Evolutionary conservation across 1,284 basidiomycete genomes (phyloP), one percentile per base, ranked within the genome.

Genomic region (Ganoderma leucocontextum): DNA sequence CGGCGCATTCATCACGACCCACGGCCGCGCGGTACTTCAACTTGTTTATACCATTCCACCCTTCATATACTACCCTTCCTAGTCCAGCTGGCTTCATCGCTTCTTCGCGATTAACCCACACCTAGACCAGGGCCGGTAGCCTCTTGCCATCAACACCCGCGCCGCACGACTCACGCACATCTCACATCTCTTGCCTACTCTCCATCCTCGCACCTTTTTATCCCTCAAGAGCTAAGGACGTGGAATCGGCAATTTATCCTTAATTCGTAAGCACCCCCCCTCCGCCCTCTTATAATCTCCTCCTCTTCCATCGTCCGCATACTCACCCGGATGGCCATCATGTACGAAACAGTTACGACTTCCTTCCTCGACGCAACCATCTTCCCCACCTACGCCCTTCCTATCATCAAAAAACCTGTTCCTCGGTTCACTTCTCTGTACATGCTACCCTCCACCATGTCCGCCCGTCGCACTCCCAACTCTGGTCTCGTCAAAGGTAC

Each of bases 41-140:
- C 75, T 79, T 88, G 86, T 88, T 88, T 89, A 89, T 89, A 88
- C 85, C 83, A 84, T 88, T 87, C 84, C 83, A 82, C 80, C 76
- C 69, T 76, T 79, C 79, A 77, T 77, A 75, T 78, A 73, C 74
- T 82, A 80, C 80, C 81, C 78, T 78, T 78, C 79, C 79, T 78
- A 63, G 73, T 76, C 75, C 77, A 49, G 49, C 70, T 65, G 67
- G 65, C 64, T 68, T 64, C 49, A 58, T 69, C 74, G 65, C 72
- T 64, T 58, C 52, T 44, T 42, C 59, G 72, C 70, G 74, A 68
- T 69, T 60, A 68, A 65, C 42, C 63, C 52, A 53, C 65, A 64
- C 49, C 67, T 66, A 68, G 72, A 73, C 72, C 63, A 70, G 72
- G 71, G 65, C 69, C 70, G 53, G 66, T 66, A 67, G 71, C 66